Evolutionary conservation across 176 grass and related monocot genomes (phyloP).

Genomic region (Cenchrus purpureus): DNA sequence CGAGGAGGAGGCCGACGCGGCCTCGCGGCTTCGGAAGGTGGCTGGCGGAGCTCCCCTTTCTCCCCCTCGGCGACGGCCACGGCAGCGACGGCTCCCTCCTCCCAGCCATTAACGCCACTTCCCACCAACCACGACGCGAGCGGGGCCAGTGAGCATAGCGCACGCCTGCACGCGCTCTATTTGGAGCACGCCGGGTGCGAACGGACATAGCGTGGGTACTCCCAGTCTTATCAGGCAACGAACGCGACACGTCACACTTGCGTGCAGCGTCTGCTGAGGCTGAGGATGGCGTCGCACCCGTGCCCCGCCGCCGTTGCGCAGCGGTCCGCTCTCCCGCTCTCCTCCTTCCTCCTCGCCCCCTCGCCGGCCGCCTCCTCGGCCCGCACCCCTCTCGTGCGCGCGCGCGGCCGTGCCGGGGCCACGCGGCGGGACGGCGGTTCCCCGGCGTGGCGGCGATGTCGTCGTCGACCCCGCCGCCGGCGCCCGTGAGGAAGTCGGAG

Average conservation of each 20-base stretch:
- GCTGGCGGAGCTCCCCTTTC: too few relatives aligned
- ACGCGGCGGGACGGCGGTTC: neutral
- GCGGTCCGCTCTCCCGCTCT: neutral
- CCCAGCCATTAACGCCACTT: too few relatives aligned
- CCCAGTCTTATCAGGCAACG: neutral
- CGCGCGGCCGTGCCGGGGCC: conserved; percentile 16
- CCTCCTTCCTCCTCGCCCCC: neutral
- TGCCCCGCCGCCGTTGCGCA: conserved; percentile 2
- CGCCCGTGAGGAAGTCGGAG: conserved; percentile 68
- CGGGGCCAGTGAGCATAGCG: too few relatives aligned
- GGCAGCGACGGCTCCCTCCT: too few relatives aligned
- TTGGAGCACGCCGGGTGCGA: too few relatives aligned
- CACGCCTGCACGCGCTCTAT: neutral
- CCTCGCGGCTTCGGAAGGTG: too few relatives aligned
- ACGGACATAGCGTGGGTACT: too few relatives aligned
- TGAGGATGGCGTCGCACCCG: conserved; percentile 18
- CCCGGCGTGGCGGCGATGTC: conserved; percentile 47
- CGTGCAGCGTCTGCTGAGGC: conserved; percentile 10
- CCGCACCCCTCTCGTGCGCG: conserved; percentile 37
- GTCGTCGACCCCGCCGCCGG: conserved; percentile 47
- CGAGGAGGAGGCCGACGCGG: too few relatives aligned
- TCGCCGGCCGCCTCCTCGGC: neutral
- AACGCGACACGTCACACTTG: conserved; percentile 19
- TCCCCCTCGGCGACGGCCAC: too few relatives aligned
- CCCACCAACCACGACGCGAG: too few relatives aligned